A percentile compares a stretch with the other conserved stretches of the same genome.
phyloP scores from a whole-genome alignment of 495 filamentous ascomycete genomes.

The Mycothermus thermophilus region DNA sequence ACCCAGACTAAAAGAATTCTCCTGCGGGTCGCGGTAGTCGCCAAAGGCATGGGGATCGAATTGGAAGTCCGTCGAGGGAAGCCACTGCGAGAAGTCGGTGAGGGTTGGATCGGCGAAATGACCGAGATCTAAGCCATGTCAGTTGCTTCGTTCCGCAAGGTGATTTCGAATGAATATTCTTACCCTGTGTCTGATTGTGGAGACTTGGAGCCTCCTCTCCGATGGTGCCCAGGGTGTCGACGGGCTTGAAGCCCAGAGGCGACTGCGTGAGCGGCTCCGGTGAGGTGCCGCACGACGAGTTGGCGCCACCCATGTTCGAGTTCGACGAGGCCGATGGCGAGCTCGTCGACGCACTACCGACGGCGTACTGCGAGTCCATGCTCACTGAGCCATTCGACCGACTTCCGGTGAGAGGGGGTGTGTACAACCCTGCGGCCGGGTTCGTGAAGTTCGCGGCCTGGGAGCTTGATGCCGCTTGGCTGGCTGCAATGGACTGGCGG shows the following conservation, averaged over 20 bases:
- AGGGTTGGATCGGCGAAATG: conserved; percentile 14
- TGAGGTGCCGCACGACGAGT: conserved; percentile 69
- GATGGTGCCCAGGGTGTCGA: conserved; percentile 43
- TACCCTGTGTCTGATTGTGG: conserved; percentile 15
- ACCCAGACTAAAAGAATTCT: conserved; percentile 39
- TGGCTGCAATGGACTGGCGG: conserved; percentile 13
- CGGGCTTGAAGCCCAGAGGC: conserved; percentile 42
- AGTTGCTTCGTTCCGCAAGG: no score
- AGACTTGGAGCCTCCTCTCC: conserved; percentile 37
- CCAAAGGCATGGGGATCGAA: conserved; percentile 89
- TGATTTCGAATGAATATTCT: no score
- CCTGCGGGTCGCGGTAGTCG: conserved; percentile 84
- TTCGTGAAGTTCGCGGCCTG: conserved; percentile 22
- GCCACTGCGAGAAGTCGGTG: conserved; percentile 49
- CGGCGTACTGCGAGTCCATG: conserved; percentile 41
- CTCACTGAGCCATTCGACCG: conserved; percentile 37
- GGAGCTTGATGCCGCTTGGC: conserved; percentile 12
- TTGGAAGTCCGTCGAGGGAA: conserved; percentile 73
- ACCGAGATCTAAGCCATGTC: conserved; percentile 27
- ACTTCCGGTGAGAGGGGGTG: conserved; percentile 19
- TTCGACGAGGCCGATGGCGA: conserved; percentile 54
- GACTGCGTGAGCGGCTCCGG: conserved; percentile 42
- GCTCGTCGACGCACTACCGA: conserved; percentile 27
- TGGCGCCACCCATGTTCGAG: conserved; percentile 35
- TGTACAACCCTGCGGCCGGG: conserved; percentile 21